Evolutionary conservation across 805 yeast species (phyloP).

Genomic region (Grigorovia transvaalensis): DNA sequence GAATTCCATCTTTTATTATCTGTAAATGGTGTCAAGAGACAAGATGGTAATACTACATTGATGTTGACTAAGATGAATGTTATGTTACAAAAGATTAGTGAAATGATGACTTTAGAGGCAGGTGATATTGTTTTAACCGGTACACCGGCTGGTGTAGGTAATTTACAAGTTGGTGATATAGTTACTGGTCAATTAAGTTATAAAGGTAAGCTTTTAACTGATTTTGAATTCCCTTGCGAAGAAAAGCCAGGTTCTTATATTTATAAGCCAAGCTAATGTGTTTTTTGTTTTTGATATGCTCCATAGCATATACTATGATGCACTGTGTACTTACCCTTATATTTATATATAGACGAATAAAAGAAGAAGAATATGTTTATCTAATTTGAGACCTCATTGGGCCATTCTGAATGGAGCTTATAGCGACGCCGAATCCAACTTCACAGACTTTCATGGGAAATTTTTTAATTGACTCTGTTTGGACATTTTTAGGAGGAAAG

Average conservation of each 20-base stretch:
- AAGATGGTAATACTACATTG: conserved; percentile 63
- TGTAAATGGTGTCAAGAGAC: conserved; percentile 63
- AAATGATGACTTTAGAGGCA: conserved; percentile 81
- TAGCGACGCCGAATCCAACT: too few relatives aligned
- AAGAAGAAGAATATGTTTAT: too few relatives aligned
- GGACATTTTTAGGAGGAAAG: too few relatives aligned
- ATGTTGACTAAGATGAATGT: conserved; percentile 86
- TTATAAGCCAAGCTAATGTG: conserved; percentile 25
- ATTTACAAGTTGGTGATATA: conserved; percentile 65
- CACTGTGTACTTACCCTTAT: too few relatives aligned
- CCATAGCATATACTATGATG: background rate
- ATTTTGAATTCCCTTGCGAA: conserved; percentile 24
- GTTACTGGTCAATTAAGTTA: conserved; percentile 53
- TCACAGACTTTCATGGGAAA: too few relatives aligned
- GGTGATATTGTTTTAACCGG: conserved; percentile 93
- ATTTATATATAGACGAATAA: too few relatives aligned
- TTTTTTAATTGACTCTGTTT: too few relatives aligned
- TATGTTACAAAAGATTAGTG: conserved; percentile 68
- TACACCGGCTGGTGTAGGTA: conserved; percentile 97
- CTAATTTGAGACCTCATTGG: too few relatives aligned
- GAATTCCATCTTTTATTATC: conserved; percentile 21
- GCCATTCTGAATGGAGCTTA: too few relatives aligned
- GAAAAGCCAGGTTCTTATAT: conserved; percentile 50
- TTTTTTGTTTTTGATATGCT: background rate
- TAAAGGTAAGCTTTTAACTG: conserved; percentile 47